Conservation (phyloP, 2,329 filamentous ascomycete genomes). For the Aureobasidium subglaciale region DNA sequence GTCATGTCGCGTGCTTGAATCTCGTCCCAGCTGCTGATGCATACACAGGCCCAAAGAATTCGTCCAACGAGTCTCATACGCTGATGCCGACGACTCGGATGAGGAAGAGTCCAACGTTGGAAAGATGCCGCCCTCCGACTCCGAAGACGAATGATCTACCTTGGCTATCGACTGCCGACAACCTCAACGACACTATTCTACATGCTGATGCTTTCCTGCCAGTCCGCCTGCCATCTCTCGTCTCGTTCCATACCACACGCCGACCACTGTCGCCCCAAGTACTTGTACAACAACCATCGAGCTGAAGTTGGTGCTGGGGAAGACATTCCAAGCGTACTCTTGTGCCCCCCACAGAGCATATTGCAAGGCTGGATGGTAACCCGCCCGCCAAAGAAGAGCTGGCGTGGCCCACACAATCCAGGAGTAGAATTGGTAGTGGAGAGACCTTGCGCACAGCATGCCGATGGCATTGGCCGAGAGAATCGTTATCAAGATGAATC, state of each 20-base stretch:
- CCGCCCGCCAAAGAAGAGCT: slow-evolving; percentile 75
- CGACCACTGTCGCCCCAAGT: slow-evolving; percentile 58
- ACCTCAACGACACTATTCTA: slow-evolving; percentile 10
- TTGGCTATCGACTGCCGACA: not conserved
- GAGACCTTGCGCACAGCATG: slow-evolving; percentile 74
- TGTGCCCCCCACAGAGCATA: slow-evolving; percentile 67
- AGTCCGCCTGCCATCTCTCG: slow-evolving; percentile 28
- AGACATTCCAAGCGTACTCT: slow-evolving; percentile 92
- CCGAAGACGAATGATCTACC: slow-evolving; percentile 51
- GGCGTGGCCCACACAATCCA: slow-evolving; percentile 87
- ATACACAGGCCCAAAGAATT: slow-evolving; percentile 25
- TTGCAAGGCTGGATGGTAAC: slow-evolving; percentile 59
- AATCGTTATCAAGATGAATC: slow-evolving; percentile 69
- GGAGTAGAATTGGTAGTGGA: slow-evolving; percentile 94
- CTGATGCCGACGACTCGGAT: slow-evolving; percentile 56
- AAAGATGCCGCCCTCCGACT: slow-evolving; percentile 76
- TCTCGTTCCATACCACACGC: slow-evolving; percentile 53
- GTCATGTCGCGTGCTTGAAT: not conserved
- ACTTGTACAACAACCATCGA: slow-evolving; percentile 63
- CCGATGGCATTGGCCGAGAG: slow-evolving; percentile 72
- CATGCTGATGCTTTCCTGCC: slow-evolving; percentile 16
- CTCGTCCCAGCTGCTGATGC: not conserved
- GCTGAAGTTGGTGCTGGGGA: slow-evolving; percentile 66
- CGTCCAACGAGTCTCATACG: slow-evolving; percentile 51
- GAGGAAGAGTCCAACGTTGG: slow-evolving; percentile 74